Evolutionary conservation across 1,284 basidiomycete genomes (phyloP).

Genomic region (Naganishia sp.): DNA sequence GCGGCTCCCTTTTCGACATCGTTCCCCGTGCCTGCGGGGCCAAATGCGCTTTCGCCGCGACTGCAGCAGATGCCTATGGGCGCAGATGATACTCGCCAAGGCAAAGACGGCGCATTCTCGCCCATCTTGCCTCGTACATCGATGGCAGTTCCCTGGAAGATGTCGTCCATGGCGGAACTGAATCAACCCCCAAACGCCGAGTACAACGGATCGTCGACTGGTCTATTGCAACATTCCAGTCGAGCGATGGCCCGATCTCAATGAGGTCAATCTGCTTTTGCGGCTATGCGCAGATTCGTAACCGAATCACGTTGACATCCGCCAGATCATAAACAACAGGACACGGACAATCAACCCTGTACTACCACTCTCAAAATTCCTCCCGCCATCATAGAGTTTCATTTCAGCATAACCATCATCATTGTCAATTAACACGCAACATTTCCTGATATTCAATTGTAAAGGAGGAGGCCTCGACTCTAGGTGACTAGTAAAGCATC

Average conservation of each 20-base stretch:
- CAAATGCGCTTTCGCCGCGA: constrained; percentile 19
- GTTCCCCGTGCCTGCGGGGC: constrained; percentile 1
- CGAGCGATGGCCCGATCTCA: constrained; percentile 22
- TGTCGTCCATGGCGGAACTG: constrained; percentile 20
- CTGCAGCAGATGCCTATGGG: constrained; percentile 25
- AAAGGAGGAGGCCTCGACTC: too few species aligned
- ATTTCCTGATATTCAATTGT: too few species aligned
- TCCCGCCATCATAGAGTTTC: too few species aligned
- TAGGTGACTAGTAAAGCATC: too few species aligned
- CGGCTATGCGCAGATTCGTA: too few species aligned
- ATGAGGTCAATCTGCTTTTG: neutral
- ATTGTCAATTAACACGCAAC: too few species aligned
- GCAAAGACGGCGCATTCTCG: constrained; percentile 27
- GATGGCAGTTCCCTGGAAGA: constrained; percentile 28
- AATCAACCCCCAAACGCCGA: neutral
- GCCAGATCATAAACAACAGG: too few species aligned
- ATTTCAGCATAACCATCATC: too few species aligned
- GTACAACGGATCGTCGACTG: neutral
- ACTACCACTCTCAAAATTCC: too few species aligned
- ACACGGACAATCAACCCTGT: too few species aligned
- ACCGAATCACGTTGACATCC: too few species aligned
- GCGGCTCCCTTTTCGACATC: constrained; percentile 33
- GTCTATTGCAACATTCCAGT: neutral
- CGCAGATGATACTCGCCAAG: constrained; percentile 24
- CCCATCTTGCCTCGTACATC: constrained; percentile 25